Percentiles rank a stretch among this genome's conserved stretches.
Conservation (phyloP, 2,329 filamentous ascomycete genomes). For the Teratosphaeria viscida region DNA sequence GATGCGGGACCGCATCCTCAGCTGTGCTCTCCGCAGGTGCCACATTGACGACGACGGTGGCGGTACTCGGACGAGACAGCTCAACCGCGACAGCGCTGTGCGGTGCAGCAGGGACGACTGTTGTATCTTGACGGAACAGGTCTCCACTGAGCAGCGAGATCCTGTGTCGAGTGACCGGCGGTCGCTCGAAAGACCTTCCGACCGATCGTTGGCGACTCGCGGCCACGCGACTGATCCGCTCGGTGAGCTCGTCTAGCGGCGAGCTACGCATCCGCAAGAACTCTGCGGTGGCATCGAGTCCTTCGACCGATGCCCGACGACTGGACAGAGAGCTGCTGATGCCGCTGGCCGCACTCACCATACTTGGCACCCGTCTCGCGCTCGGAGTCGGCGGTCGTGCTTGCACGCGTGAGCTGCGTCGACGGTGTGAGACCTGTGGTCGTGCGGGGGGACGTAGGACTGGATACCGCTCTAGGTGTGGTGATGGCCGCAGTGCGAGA, state of each 20-base stretch:
- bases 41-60: neutral
- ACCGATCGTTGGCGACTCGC: constrained; percentile 15
- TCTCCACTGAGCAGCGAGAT: constrained; percentile 14
- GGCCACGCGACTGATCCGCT: constrained; percentile 19
- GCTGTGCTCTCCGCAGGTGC: neutral
- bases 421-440: constrained; percentile 1
- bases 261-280: constrained; percentile 16
- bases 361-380: neutral
- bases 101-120: neutral
- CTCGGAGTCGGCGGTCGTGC: neutral
- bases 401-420: neutral
- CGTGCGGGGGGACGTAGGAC: constrained; percentile 9
- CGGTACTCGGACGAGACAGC: neutral
- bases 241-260: constrained; percentile 23
- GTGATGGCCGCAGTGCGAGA: neutral
- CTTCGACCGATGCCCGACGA: constrained; percentile 2
- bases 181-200: constrained; percentile 13
- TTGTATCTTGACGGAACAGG: constrained; percentile 8
- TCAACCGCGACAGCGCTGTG: neutral
- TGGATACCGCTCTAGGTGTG: constrained; percentile 17
- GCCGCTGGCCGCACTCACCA: constrained; percentile 8
- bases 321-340: neutral
- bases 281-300: constrained; percentile 8
- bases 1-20: neutral
- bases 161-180: constrained; percentile 4